Percentiles rank a stretch among this genome's conserved stretches.
phyloP scores from a whole-genome alignment of 352 stramenopile genomes.

The Globisporangium yorkense region DNA sequence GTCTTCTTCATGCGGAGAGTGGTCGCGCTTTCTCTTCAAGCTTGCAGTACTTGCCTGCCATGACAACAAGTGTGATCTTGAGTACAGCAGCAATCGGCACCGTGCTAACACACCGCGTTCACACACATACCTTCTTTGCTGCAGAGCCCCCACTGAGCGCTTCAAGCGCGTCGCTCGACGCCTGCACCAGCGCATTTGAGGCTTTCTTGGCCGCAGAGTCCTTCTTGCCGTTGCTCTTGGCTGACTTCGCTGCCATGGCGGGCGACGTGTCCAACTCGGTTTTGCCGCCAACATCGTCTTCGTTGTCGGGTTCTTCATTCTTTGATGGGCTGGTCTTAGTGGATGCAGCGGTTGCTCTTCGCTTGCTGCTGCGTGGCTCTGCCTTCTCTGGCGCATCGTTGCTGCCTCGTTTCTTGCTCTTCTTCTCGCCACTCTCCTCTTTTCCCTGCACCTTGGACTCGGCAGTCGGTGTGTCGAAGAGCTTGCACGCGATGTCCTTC shows the following conservation, averaged over 20 bases:
- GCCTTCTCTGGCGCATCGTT: constrained; percentile 23
- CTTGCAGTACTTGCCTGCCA: constrained; percentile 3
- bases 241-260: constrained; percentile 3
- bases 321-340: constrained; percentile 7
- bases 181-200: constrained; percentile 1
- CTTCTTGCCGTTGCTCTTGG: constrained; percentile 10
- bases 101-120: background rate
- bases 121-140: constrained; percentile 7
- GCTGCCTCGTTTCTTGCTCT: constrained; percentile 2
- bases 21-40: constrained; percentile 11
- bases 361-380: constrained; percentile 29
- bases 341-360: constrained; percentile 3
- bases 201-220: constrained; percentile 21
- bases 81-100: background rate
- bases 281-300: constrained; percentile 19
- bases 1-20: constrained; percentile 1
- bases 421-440: background rate
- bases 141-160: constrained; percentile 1
- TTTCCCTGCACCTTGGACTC: constrained; percentile 12
- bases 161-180: constrained; percentile 7
- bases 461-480: constrained; percentile 56
- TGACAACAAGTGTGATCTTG: background rate
- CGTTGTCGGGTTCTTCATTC: constrained; percentile 8
- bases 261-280: constrained; percentile 3
- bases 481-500: constrained; percentile 35